Evolutionary conservation across 345 rosid species (phyloP), one percentile per base, ranked within the genome.

Genomic region (Kandelia obovata): DNA sequence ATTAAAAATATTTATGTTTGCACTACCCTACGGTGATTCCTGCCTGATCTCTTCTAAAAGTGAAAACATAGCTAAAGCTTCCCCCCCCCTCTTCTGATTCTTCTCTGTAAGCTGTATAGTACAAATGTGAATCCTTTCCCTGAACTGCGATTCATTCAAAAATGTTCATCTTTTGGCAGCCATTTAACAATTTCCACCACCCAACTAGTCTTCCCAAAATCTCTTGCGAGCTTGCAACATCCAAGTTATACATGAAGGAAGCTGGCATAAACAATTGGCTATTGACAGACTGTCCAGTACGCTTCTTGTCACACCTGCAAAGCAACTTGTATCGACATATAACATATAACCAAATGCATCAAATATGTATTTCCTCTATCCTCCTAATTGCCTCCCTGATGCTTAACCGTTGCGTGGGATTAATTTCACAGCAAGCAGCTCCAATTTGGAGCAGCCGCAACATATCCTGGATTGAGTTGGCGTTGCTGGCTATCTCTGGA

Each of bases 351-450:
- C 10, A 31, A 43, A 65, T 65, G 58, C 58, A 27, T 69, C 70
- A 75, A 52, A 59, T 66, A 20, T 25, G 59, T 21, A 68, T 43
- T 47, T 71, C 73, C 20, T 57, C 73, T 67, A 67, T 68, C 61
- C 69, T 62, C 66, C 72, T 71, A 66, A 71, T 67, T 7, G 70
- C 80, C 64, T 77, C 76, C 1, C 66, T 64, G 73, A 63, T 62
- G 34, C 72, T 66, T 67, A 77, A 57, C 65, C 80, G 65, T 62
- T 63, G 72, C 26, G 59, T 5, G 2, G 70, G 28, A 56, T 62
- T 37, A 62, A 56, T 61, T 43, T 76, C 60, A 4, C 43, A 25
- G 17, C 72, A 76, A 39, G 75, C 55, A 9, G 62, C 71, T 8
- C 72, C 79, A 19, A 71, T 62, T 15, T 27, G 72, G 34, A 76